phyloP scores from a whole-genome alignment of 192 early-diverging fungal species.

The Umbelopsis sp. region DNA sequence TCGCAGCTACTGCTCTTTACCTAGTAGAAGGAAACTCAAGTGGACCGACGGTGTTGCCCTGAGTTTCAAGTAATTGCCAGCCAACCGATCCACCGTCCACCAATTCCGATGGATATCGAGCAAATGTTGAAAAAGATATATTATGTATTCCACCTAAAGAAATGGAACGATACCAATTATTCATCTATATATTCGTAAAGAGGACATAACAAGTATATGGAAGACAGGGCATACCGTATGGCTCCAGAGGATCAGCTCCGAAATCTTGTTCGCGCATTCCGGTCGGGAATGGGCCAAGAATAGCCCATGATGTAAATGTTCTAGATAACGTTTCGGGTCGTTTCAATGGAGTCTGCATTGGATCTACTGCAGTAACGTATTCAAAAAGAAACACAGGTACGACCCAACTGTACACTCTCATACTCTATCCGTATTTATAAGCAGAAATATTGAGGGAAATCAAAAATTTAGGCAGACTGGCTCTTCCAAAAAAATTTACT shows the following conservation, averaged over 20 bases:
- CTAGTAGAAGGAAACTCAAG: slow-evolving; percentile 45
- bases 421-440: neutral
- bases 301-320: slow-evolving; percentile 35
- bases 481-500: no score
- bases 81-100: slow-evolving; percentile 57
- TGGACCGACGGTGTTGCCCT: slow-evolving; percentile 57
- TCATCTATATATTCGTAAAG: neutral
- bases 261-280: slow-evolving; percentile 60
- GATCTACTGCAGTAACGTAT: neutral
- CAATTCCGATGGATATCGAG: slow-evolving; percentile 67
- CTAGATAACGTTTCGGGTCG: neutral
- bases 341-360: neutral
- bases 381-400: neutral
- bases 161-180: neutral
- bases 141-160: slow-evolving; percentile 62
- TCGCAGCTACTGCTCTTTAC: slow-evolving; percentile 16
- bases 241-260: slow-evolving; percentile 70
- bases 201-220: neutral
- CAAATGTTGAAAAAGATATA: slow-evolving; percentile 49
- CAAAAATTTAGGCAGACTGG: no score
- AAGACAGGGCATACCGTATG: slow-evolving; percentile 55
- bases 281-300: slow-evolving; percentile 71
- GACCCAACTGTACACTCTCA: neutral
- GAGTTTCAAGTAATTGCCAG: slow-evolving; percentile 53
- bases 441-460: neutral